phyloP scores from a whole-genome alignment of 345 rosid genomes.

The Citrus glauca region DNA sequence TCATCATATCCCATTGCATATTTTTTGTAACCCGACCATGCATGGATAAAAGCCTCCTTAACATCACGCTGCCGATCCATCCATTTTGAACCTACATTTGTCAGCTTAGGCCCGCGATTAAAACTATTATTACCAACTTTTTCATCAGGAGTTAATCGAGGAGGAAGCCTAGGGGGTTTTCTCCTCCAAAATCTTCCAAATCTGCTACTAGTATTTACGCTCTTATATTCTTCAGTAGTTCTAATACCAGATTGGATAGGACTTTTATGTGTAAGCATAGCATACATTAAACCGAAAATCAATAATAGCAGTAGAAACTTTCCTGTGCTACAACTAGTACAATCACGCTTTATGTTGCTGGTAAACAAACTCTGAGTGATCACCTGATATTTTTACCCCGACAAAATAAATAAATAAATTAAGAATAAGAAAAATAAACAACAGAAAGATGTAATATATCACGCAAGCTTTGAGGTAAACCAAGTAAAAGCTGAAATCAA shows the following conservation, averaged over 20 bases:
- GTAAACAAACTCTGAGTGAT: slow-evolving; percentile 59
- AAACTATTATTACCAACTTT: slow-evolving; percentile 26
- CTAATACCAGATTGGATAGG: slow-evolving; percentile 23
- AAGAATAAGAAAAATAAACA: too few relatives aligned
- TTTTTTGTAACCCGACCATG: slow-evolving; percentile 93
- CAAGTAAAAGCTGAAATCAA: not conserved
- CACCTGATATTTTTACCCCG: slow-evolving; percentile 41
- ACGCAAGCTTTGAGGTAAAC: not conserved
- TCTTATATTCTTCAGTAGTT: slow-evolving; percentile 30
- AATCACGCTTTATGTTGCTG: slow-evolving; percentile 48
- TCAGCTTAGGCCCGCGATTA: slow-evolving; percentile 19
- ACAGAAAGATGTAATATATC: not conserved
- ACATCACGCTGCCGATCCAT: slow-evolving; percentile 62
- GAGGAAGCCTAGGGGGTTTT: slow-evolving; percentile 89
- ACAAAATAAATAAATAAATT: too few relatives aligned
- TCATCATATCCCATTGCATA: slow-evolving; percentile 92
- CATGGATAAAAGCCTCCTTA: slow-evolving; percentile 79
- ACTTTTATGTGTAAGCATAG: slow-evolving; percentile 48
- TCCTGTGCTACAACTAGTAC: slow-evolving; percentile 73
- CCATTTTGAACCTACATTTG: slow-evolving; percentile 51
- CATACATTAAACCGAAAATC: slow-evolving; percentile 71
- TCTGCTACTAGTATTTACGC: slow-evolving; percentile 32
- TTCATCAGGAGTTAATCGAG: slow-evolving; percentile 76
- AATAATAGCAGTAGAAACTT: slow-evolving; percentile 63
- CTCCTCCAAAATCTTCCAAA: slow-evolving; percentile 67